These are phyloP conservation scores for Teratosphaeriaceae sp. DNA, from an alignment of 2,329 filamentous ascomycete species.

Conservation along the genomic window DNA sequence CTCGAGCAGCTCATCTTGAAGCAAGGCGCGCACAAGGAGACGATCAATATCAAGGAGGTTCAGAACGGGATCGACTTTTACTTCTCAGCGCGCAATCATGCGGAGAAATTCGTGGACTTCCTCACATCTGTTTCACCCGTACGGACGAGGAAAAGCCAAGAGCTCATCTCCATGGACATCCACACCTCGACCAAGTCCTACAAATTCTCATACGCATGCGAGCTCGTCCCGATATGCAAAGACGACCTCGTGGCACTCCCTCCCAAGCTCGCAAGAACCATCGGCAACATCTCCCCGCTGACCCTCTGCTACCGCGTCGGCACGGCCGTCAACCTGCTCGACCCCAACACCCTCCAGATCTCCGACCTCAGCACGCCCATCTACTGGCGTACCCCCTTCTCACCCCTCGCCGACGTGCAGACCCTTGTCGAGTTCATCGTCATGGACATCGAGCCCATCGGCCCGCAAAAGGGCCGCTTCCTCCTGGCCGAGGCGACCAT, in stretches of 20 bases:
- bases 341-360: conserved; percentile 85
- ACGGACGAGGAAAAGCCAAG: conserved; percentile 75
- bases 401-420: conserved; percentile 71
- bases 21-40: conserved; percentile 83
- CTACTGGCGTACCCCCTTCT: conserved; percentile 90
- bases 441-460: conserved; percentile 83
- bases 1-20: conserved; percentile 95
- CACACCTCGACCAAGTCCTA: conserved; percentile 88
- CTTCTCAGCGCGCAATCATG: conserved; percentile 83
- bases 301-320: conserved; percentile 82
- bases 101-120: conserved; percentile 89
- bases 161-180: conserved; percentile 87
- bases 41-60: conserved; percentile 96
- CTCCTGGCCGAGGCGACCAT: conserved; percentile 82
- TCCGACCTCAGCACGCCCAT: conserved; percentile 74
- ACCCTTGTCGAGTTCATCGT: conserved; percentile 89
- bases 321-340: conserved; percentile 81
- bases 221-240: conserved; percentile 92
- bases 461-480: conserved; percentile 71
- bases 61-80: conserved; percentile 96
- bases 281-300: conserved; percentile 83
- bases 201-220: conserved; percentile 88
- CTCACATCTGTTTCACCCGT: conserved; percentile 74
- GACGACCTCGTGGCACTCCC: conserved; percentile 94
- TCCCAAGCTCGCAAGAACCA: conserved; percentile 76